Evolutionary conservation across 164 flowering plant genomes (phyloP).

Genomic region (Malania oleifera): DNA sequence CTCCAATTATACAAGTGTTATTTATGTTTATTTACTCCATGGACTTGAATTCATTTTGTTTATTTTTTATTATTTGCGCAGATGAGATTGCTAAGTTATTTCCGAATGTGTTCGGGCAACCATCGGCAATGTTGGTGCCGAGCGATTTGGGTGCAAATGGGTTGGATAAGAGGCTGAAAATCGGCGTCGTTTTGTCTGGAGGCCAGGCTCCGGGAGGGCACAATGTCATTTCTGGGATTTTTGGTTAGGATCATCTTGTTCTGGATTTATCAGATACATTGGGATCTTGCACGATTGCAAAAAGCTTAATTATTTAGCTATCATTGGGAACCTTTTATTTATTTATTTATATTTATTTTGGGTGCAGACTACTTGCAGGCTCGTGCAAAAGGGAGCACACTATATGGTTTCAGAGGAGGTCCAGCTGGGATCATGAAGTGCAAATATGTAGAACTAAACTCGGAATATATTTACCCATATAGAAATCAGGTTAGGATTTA

Average conservation of each 20-base stretch:
- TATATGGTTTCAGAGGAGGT: conserved; percentile 94
- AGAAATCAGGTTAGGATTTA: conserved; percentile 71
- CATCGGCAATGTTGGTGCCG: conserved; percentile 72
- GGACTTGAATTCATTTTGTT: conserved; percentile 1
- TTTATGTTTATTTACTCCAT: background rate
- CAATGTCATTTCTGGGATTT: conserved; percentile 90
- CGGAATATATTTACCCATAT: conserved; percentile 82
- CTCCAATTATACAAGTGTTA: background rate
- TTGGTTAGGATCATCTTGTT: conserved; percentile 38
- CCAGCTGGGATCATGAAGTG: conserved; percentile 98
- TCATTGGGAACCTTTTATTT: background rate
- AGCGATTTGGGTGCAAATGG: conserved; percentile 18
- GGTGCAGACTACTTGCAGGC: conserved; percentile 84
- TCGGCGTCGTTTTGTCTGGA: conserved; percentile 94
- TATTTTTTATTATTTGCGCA: conserved; percentile 18
- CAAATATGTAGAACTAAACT: conserved; percentile 67
- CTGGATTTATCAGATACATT: background rate
- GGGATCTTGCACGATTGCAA: background rate
- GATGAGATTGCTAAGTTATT: conserved; percentile 94
- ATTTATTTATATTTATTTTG: conserved; percentile 10
- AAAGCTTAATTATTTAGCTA: background rate
- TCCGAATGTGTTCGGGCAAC: conserved; percentile 79
- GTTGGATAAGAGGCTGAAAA: conserved; percentile 56
- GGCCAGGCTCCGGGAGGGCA: conserved; percentile 99
- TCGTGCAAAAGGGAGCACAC: conserved; percentile 58